A percentile compares a stretch with the other conserved stretches of the same genome.
Conservation (phyloP, 306 rosid genomes). For the Benincasa hispida region DNA sequence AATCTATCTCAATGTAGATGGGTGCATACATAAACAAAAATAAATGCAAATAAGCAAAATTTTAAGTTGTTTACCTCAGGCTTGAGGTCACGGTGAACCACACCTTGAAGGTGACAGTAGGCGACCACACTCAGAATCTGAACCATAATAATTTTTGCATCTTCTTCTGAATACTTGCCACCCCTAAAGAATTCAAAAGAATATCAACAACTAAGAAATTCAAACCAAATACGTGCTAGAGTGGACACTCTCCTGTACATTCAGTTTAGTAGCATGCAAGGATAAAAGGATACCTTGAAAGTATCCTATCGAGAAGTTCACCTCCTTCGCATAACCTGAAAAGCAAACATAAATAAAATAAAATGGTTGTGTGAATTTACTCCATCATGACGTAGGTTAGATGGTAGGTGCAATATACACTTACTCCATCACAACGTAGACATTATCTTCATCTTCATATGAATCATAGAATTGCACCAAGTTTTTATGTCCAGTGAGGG, state of each 20-base stretch:
- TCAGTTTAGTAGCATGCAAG: neutral
- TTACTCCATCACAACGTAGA: slow-evolving; percentile 86
- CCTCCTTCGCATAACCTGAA: slow-evolving; percentile 90
- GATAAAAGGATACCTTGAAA: slow-evolving; percentile 55
- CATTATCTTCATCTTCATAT: slow-evolving; percentile 76
- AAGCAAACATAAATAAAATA: slow-evolving; percentile 12
- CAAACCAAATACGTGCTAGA: neutral
- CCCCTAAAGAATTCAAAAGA: slow-evolving; percentile 41
- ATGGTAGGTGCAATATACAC: slow-evolving; percentile 20
- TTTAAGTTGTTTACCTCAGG: slow-evolving; percentile 47
- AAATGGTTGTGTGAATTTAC: slow-evolving; percentile 31
- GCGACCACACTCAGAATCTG: slow-evolving; percentile 28
- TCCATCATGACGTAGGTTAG: slow-evolving; percentile 39
- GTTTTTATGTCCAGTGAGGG: slow-evolving; percentile 68
- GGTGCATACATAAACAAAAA: neutral
- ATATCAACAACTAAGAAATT: neutral
- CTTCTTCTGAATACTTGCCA: slow-evolving; percentile 43
- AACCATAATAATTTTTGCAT: slow-evolving; percentile 30
- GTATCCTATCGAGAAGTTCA: slow-evolving; percentile 83
- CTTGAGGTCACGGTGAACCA: slow-evolving; percentile 47
- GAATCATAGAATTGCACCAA: slow-evolving; percentile 83
- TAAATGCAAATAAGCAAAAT: neutral
- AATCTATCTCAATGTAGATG: neutral
- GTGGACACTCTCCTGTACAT: neutral
- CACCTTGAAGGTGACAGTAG: slow-evolving; percentile 35